Percentiles rank a stretch among this genome's conserved stretches.
phyloP scores from a whole-genome alignment of 805 yeast genomes.

The Ogataea degrootiae region DNA sequence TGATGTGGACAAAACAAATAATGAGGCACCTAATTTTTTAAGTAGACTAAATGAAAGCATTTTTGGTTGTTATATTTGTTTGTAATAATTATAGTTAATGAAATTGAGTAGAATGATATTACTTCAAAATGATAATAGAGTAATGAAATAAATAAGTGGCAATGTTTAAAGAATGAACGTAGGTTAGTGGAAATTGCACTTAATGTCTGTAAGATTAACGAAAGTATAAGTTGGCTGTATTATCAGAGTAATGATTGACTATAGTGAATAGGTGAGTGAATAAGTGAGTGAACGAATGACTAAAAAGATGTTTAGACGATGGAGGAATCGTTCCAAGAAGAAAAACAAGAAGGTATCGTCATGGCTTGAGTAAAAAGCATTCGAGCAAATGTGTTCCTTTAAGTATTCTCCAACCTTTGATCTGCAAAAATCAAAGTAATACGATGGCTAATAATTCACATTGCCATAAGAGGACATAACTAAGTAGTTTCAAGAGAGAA shows the following conservation, averaged over 20 bases:
- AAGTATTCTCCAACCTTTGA: neutral
- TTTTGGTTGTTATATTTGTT: neutral
- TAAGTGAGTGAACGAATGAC: too few relatives aligned
- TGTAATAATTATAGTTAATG: neutral
- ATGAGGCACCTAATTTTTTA: conserved; percentile 8
- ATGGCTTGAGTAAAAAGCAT: too few relatives aligned
- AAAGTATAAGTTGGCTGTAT: too few relatives aligned
- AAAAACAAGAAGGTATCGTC: neutral
- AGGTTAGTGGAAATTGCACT: too few relatives aligned
- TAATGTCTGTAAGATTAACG: too few relatives aligned
- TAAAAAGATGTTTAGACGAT: too few relatives aligned
- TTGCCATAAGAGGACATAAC: neutral
- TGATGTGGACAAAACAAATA: conserved; percentile 3
- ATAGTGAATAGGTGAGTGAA: too few relatives aligned
- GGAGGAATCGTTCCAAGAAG: neutral
- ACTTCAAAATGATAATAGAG: too few relatives aligned
- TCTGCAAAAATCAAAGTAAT: neutral
- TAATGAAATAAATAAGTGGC: too few relatives aligned
- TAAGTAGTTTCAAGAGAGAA: too few relatives aligned
- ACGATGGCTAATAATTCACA: conserved; percentile 3
- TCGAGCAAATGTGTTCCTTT: neutral
- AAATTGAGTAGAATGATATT: neutral
- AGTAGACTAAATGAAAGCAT: conserved; percentile 3
- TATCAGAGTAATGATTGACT: too few relatives aligned
- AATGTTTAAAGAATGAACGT: too few relatives aligned